phyloP scores from a whole-genome alignment of 805 yeast genomes.

The Lipomyces spencermartinsiae region DNA sequence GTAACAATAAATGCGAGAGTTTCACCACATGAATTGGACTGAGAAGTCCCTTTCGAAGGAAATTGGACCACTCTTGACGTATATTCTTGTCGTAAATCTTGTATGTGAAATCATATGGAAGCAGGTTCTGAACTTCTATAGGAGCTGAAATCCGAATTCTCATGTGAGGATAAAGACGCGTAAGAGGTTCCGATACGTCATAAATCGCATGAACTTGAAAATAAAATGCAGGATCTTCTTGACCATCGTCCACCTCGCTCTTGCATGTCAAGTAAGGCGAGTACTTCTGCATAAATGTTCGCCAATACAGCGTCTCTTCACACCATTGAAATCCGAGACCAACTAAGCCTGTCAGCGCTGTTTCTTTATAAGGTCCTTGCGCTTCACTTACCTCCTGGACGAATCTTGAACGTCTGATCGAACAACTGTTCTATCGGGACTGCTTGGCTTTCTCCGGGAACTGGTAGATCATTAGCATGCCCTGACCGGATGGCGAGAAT shows the following conservation, averaged over 20 bases:
- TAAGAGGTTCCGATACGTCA: conserved; percentile 71
- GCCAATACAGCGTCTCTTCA: conserved; percentile 67
- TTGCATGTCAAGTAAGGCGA: conserved; percentile 68
- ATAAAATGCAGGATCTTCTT: conserved; percentile 53
- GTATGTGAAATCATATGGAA: conserved; percentile 82
- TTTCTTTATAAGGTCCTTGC: neutral
- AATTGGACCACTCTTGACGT: conserved; percentile 68
- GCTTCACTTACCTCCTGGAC: conserved; percentile 53
- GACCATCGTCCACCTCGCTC: conserved; percentile 49
- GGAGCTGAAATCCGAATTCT: conserved; percentile 81
- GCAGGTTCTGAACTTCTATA: conserved; percentile 76
- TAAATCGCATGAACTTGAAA: conserved; percentile 75
- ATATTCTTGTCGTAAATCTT: conserved; percentile 77
- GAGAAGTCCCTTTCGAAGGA: conserved; percentile 67
- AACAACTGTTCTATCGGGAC: conserved; percentile 77
- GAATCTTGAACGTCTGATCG: conserved; percentile 60
- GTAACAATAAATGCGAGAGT: conserved; percentile 68
- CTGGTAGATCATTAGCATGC: conserved; percentile 22
- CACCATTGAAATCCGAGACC: conserved; percentile 70
- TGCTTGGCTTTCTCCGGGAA: conserved; percentile 64
- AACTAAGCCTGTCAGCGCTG: neutral
- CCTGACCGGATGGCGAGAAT: neutral
- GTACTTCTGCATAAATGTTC: conserved; percentile 52
- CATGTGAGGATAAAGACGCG: conserved; percentile 84
- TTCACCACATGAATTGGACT: conserved; percentile 81